These are phyloP conservation scores for Beverwykella pulmonaria DNA, from an alignment of 495 filamentous ascomycete species.

Conservation along the genomic window DNA sequence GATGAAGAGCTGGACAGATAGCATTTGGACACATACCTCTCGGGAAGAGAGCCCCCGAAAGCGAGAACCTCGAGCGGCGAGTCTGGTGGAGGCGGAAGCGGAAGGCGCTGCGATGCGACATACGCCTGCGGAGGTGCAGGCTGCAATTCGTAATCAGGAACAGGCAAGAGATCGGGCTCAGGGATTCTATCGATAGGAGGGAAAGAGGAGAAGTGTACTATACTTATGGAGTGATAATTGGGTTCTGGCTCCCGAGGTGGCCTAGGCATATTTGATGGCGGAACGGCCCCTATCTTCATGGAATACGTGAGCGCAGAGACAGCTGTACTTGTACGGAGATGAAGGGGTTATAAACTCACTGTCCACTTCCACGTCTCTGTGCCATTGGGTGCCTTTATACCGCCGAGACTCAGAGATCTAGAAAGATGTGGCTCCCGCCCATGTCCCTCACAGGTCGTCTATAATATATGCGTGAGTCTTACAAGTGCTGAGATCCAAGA, in stretches of 20 bases:
- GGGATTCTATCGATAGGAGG: background rate
- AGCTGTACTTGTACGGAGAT: too few species aligned
- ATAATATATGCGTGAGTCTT: too few species aligned
- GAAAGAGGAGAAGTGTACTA: background rate
- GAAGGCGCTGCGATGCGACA: background rate
- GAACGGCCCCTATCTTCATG: background rate
- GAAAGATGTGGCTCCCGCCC: too few species aligned
- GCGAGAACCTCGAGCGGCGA: too few species aligned
- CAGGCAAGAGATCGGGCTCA: background rate
- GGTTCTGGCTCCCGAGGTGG: background rate
- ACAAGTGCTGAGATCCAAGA: too few species aligned
- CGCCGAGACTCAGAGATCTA: too few species aligned
- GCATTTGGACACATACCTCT: slow-evolving; percentile 16
- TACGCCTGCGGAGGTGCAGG: background rate
- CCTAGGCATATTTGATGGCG: background rate
- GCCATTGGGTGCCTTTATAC: too few species aligned
- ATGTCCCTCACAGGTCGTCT: too few species aligned
- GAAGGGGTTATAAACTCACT: too few species aligned
- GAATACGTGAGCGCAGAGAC: too few species aligned
- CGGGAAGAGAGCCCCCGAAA: background rate
- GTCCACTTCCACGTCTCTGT: too few species aligned
- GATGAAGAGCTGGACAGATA: background rate
- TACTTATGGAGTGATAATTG: background rate
- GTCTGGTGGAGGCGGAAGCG: background rate
- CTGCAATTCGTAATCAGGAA: background rate